Base-by-base conservation (phyloP, 2,329 filamentous ascomycete genomes). In the Elsinoe batatas region DNA sequence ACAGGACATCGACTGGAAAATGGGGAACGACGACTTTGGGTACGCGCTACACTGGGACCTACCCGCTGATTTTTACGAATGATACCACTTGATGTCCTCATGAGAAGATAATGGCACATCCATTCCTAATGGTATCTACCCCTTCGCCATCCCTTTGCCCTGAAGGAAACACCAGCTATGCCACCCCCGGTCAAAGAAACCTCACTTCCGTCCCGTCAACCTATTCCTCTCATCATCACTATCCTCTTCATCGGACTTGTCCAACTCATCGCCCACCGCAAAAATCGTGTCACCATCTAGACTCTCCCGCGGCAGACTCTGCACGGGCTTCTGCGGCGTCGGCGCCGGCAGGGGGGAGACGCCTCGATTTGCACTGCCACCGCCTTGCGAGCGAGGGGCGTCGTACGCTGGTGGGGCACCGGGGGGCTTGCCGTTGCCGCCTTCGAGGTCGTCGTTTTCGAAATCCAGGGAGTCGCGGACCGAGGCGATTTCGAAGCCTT, bases 401-500 rank as follows among this genome's bases (percentile, higher is more conserved):
- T 60, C 56, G 57, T 62, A 59, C 26, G 58, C 64, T 58, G 54
- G 62, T 13, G 61, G 59, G n/a, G 47, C 37, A 58, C 61, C 42
- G 59, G 68, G 55, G 47, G 57, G 53, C 65, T 62, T 47, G 59
- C 17, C 64, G 65, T 42, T 42, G 61, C 18, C 64, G 65, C 61
- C 60, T 46, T 62, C 61, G 66, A 65, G 71, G 67, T 59, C 69
- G 59, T 63, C 71, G 54, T 82, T 80, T 62, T 83, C 80, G 57
- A 85, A 80, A 62, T 87, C 84, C 17, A 85, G 72, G 0, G 79
- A 82, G 62, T 88, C 87, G 53, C 88, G 89, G 59, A 98, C 86
- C 56, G 93, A 93, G 49, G 87, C 87, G 68, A 98, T 94, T 68
- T 97, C 93, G 68, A 98, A 98, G 35, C 93, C 93, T 67, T 97